Percentiles rank a stretch among this genome's conserved stretches.
These are phyloP conservation scores for Teunomyces barrocoloradensis DNA, from an alignment of 805 yeast genomes.

Conservation along the genomic window DNA sequence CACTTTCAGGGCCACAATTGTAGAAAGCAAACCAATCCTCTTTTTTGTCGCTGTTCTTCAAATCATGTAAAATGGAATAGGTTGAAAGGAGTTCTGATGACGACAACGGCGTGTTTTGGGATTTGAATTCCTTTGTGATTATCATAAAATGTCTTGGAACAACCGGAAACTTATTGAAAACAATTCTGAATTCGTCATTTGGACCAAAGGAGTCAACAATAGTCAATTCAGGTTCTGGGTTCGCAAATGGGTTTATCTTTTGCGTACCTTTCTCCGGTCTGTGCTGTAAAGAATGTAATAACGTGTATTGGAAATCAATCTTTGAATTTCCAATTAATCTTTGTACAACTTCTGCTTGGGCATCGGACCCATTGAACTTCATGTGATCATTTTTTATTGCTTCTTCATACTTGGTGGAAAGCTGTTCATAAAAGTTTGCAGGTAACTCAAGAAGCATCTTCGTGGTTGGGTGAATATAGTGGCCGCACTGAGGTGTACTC, in stretches of 20 bases:
- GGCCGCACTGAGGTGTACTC: too few species aligned
- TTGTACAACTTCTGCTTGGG: constrained; percentile 29
- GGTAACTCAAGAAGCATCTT: constrained; percentile 31
- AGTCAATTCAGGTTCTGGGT: constrained; percentile 75
- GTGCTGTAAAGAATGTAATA: constrained; percentile 31
- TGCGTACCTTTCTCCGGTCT: constrained; percentile 41
- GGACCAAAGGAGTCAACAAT: constrained; percentile 52
- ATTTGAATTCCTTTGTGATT: constrained; percentile 69
- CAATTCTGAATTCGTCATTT: constrained; percentile 53
- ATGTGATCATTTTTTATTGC: constrained; percentile 50
- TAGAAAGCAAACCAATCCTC: constrained; percentile 74
- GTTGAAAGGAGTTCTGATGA: constrained; percentile 67
- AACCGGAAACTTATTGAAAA: constrained; percentile 86
- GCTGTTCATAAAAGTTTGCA: constrained; percentile 31
- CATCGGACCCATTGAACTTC: constrained; percentile 50
- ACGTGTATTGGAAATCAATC: constrained; percentile 28
- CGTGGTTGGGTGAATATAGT: too few species aligned
- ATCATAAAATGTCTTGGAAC: constrained; percentile 74
- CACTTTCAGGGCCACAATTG: constrained; percentile 84
- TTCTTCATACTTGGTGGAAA: constrained; percentile 41
- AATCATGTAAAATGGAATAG: constrained; percentile 49
- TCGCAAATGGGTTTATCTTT: constrained; percentile 68
- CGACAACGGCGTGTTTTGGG: constrained; percentile 69
- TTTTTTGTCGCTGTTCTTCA: constrained; percentile 37
- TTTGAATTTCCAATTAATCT: constrained; percentile 9